Evolutionary conservation across 1,139 yeast genomes (phyloP).

Genomic region (Casaregolazyma suthepensis): DNA sequence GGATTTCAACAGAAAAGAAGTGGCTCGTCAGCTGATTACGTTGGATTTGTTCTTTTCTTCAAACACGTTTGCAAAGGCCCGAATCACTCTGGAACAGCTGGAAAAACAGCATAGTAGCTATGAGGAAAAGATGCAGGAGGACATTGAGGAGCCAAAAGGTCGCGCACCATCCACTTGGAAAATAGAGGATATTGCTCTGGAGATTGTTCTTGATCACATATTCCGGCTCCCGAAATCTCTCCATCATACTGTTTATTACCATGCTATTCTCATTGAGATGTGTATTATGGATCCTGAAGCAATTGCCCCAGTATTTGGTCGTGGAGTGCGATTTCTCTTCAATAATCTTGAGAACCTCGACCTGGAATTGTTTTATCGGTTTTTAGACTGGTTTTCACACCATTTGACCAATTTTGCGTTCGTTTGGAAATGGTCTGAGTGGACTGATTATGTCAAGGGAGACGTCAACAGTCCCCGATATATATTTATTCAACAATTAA

Average conservation of each 20-base stretch:
- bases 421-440: conserved; percentile 98
- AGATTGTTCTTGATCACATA: conserved; percentile 70
- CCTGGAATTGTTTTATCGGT: conserved; percentile 66
- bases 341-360: conserved; percentile 62
- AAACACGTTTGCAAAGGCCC: conserved; percentile 74
- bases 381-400: conserved; percentile 87
- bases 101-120: conserved; percentile 37
- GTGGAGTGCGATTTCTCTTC: conserved; percentile 84
- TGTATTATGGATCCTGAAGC: conserved; percentile 84
- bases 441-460: conserved; percentile 42
- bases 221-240: conserved; percentile 66
- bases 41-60: conserved; percentile 68
- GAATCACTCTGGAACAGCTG: conserved; percentile 72
- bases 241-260: conserved; percentile 71
- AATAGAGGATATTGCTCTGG: conserved; percentile 85
- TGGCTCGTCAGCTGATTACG: conserved; percentile 73
- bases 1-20: conserved; percentile 86
- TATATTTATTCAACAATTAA: conserved; percentile 69
- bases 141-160: conserved; percentile 8
- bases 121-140: conserved; percentile 21
- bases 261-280: conserved; percentile 80
- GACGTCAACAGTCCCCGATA: conserved; percentile 62
- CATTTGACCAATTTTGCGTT: conserved; percentile 92
- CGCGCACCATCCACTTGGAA: conserved; percentile 57
- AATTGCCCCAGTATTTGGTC: conserved; percentile 91